These are phyloP conservation scores for Hericium alpestre DNA, from an alignment of 768 basidiomycete species.

Conservation along the genomic window DNA sequence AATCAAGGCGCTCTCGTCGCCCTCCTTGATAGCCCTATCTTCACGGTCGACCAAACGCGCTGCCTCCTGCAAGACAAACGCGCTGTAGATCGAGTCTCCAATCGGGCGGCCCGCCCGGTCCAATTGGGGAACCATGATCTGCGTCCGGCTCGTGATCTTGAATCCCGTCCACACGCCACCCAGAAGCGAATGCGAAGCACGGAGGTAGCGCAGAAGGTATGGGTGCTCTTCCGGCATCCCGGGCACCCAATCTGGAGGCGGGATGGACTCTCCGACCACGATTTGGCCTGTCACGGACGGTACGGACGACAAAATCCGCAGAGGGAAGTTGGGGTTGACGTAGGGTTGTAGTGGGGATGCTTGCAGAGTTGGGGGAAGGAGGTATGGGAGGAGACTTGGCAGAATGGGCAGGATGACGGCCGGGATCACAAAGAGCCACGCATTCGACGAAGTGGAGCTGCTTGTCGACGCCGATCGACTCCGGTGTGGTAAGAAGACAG, in stretches of 20 bases:
- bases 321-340: constrained; percentile 38
- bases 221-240: constrained; percentile 13
- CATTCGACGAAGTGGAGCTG: not conserved
- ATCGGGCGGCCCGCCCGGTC: constrained; percentile 46
- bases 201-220: constrained; percentile 29
- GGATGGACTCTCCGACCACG: constrained; percentile 64
- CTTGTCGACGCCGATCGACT: not conserved
- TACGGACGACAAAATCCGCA: constrained; percentile 58
- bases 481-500: not conserved
- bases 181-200: constrained; percentile 46
- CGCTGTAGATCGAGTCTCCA: constrained; percentile 73
- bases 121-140: constrained; percentile 21
- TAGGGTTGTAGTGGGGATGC: constrained; percentile 42
- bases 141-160: constrained; percentile 24
- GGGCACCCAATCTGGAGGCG: constrained; percentile 18
- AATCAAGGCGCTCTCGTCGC: constrained; percentile 47
- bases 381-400: constrained; percentile 26
- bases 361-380: constrained; percentile 39
- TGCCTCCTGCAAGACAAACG: constrained; percentile 85
- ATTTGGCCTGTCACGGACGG: constrained; percentile 73
- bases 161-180: constrained; percentile 72
- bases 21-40: constrained; percentile 23
- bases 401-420: constrained; percentile 24
- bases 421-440: constrained; percentile 6
- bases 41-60: constrained; percentile 56